Evolutionary conservation across 331 rosid species (phyloP), one percentile per base, ranked within the genome.

Genomic region (Ulmus americana): DNA sequence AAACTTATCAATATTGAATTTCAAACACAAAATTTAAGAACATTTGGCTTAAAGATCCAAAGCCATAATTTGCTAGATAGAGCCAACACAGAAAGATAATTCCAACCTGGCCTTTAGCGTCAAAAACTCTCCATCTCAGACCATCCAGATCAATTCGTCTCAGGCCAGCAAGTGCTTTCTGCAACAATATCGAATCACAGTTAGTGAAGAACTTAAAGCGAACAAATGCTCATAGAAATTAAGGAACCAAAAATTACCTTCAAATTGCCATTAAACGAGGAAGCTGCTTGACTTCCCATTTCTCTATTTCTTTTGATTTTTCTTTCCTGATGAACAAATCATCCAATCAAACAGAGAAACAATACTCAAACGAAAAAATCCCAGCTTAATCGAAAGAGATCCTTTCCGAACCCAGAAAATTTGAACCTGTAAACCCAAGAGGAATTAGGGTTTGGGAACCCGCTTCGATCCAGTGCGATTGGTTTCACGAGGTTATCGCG

Each of bases 161-260:
- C 71, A 86, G 77, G 39, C 95, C 98, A 52, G 98, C 98, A 16
- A 82, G 82, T 16, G 96, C 98, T 86, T 65, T 92, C 96, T 91
- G 89, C 44, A 64, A 0, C 13, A 69, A 35, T 18, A 53, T 20
- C 39, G 14, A 51, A 56, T 35, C 28, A 74, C 35, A 47, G 6
- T 6, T 9, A n/a, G n/a, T 39, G 40, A 28, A 28, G 35, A 28
- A 28, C 35, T 28, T 28, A 28, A 28, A 28, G 35, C 35, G 35
- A 28, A 28, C 35, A 28, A 28, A 28, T 28, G 35, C 35, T 28
- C 35, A 28, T 28, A 57, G 39, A 10, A 47, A 2, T 14, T 1
- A 8, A 52, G 40, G 53, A 58, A 44, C 22, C 40, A 72, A 69
- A 15, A 1, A 52, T 65, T 67, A 65, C 97, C 90, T 88, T 91